Percentiles rank a stretch among this genome's conserved stretches.
These are phyloP conservation scores for Cryptococcus depauperatus DNA, from an alignment of 1,284 basidiomycete species.

Conservation along the genomic window DNA sequence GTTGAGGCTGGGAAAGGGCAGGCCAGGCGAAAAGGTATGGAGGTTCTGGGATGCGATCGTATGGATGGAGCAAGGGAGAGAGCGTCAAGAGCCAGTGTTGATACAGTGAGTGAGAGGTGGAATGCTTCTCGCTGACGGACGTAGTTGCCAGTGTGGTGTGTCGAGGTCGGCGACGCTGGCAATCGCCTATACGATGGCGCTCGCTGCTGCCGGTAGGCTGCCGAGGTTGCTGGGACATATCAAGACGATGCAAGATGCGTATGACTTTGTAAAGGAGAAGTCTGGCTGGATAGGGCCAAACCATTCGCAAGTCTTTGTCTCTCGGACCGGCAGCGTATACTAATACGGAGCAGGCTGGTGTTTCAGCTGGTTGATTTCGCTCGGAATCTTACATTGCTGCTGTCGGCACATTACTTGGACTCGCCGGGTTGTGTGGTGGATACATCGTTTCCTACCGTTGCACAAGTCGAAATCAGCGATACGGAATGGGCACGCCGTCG, in stretches of 20 bases:
- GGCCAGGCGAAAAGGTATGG: conserved; percentile 17
- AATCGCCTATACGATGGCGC: conserved; percentile 91
- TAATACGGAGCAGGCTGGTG: conserved; percentile 59
- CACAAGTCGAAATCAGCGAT: conserved; percentile 56
- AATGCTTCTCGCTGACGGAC: neutral
- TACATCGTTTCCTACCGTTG: conserved; percentile 45
- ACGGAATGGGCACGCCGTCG: conserved; percentile 75
- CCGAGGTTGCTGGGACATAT: conserved; percentile 63
- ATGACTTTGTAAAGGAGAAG: conserved; percentile 80
- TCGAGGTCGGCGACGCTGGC: conserved; percentile 87
- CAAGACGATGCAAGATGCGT: conserved; percentile 79
- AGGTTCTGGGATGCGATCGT: conserved; percentile 71
- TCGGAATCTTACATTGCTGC: conserved; percentile 61
- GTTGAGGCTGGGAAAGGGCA: conserved; percentile 5
- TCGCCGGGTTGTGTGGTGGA: conserved; percentile 7
- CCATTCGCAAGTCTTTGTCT: conserved; percentile 66
- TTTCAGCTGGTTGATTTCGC: conserved; percentile 95
- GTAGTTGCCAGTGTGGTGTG: conserved; percentile 90
- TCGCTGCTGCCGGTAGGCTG: conserved; percentile 64
- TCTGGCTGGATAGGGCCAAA: conserved; percentile 86
- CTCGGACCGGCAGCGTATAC: conserved; percentile 7
- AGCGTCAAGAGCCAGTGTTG: conserved; percentile 66
- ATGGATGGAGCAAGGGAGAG: conserved; percentile 68
- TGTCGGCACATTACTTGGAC: conserved; percentile 42
- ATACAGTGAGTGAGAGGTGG: conserved; percentile 62